These are phyloP conservation scores for Fusarium caatingaense DNA, from an alignment of 2,329 filamentous ascomycete genomes.

Conservation along the genomic window DNA sequence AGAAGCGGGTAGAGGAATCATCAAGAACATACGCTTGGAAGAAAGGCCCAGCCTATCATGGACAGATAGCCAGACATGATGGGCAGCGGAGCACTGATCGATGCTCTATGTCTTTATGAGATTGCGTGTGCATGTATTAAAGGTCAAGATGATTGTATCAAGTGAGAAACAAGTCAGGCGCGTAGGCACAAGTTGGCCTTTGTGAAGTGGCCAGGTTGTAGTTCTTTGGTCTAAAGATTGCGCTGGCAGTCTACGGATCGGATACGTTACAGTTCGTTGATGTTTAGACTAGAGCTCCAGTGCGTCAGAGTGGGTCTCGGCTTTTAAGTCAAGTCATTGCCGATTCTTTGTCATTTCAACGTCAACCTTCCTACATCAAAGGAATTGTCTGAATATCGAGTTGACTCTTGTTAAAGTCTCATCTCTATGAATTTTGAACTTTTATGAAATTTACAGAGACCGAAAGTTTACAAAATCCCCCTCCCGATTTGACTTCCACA, in stretches of 20 bases:
- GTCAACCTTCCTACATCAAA: neutral
- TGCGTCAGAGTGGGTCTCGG: conserved; percentile 46
- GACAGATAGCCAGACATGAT: conserved; percentile 65
- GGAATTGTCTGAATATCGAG: neutral
- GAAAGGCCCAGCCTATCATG: conserved; percentile 67
- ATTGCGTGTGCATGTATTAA: neutral
- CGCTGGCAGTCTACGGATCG: conserved; percentile 5
- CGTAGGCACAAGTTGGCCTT: conserved; percentile 8
- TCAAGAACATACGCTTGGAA: conserved; percentile 60
- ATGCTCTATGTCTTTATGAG: conserved; percentile 1
- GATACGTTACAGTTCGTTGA: conserved; percentile 19
- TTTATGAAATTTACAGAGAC: no score
- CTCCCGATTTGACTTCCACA: neutral
- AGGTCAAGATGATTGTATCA: neutral
- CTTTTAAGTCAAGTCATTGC: conserved; percentile 5
- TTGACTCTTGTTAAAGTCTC: neutral
- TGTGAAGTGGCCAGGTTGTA: conserved; percentile 40
- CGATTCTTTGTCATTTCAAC: conserved; percentile 2
- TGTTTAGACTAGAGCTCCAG: conserved; percentile 30
- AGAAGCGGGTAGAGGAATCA: neutral
- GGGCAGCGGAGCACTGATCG: conserved; percentile 36
- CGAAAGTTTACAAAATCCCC: no score
- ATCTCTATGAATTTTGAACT: no score
- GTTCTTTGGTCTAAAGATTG: conserved; percentile 20
- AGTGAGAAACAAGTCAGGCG: neutral